Base-by-base conservation (phyloP, 768 basidiomycete genomes). In the Amyloporia xantha region DNA sequence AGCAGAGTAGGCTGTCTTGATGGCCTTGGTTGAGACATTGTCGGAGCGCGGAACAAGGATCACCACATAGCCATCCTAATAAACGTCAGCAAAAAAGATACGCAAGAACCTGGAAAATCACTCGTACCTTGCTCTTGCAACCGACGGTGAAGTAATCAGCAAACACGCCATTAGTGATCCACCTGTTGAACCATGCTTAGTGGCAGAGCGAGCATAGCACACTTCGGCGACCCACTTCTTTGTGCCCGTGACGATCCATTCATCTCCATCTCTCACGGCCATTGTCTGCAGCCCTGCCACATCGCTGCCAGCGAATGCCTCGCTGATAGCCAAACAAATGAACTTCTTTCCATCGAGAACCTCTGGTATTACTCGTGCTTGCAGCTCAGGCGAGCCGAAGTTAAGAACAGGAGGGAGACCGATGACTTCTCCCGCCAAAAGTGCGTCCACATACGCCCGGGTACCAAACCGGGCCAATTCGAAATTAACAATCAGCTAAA, bases 1-100 rank as follows among this genome's bases (percentile, higher is more conserved):
- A 2, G 87, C 63, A 0, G 94, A 97, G 67, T 98, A 98, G 0
- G 87, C 78, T 0, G 94, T 97, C 70, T 92, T 93, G 68, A 98
- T 87, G 20, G 82, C 81, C 60, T 86, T 91, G 4, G 94, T 96
- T 44, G 82, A 78, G 49, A 97, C 77, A 4, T 76, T 79, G 37
- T 83, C 79, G 12, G 75, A 77, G 40, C 90, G 78, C 33, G 81
- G 79, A 49, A 92, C 78, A 33, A 91, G 73, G 36, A 92, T 78
- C 41, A 89, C 86, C 13, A 83, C 79, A 54, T 83, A 85, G 17
- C 87, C 87, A 39, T 74, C 74, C 81, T 86, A 48, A 10, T 33
- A 39, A 19, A 23, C 39, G 20, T 3, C 40, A 24, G 30, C 7
- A 15, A n/a, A n/a, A n/a, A n/a, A n/a, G n/a, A 15, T 33, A 33